Percentiles rank a stretch among this genome's conserved stretches.
Evolutionary conservation across 2,329 filamentous ascomycete species (phyloP).

Genomic region (Aspergillus ruber): DNA sequence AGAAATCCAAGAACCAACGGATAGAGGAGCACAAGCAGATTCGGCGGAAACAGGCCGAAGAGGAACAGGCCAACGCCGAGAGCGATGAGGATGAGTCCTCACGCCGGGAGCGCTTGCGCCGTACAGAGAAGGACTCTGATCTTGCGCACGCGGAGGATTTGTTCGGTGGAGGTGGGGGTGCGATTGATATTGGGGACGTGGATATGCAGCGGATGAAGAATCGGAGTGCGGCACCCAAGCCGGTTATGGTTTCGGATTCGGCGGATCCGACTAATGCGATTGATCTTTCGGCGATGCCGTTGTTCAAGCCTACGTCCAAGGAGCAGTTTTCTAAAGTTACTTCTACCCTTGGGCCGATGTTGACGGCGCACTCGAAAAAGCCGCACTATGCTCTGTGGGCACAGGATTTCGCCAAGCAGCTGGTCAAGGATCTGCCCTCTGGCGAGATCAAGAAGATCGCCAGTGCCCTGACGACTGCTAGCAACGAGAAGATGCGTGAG

Average conservation of each 20-base stretch:
- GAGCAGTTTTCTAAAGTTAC: constrained; percentile 75
- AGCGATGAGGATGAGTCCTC: constrained; percentile 66
- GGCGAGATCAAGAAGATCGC: constrained; percentile 96
- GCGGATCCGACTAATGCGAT: constrained; percentile 71
- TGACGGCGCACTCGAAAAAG: constrained; percentile 73
- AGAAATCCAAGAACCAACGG: constrained; percentile 83
- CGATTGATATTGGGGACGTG: constrained; percentile 60
- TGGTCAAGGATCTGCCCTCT: constrained; percentile 79
- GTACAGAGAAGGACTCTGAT: constrained; percentile 80
- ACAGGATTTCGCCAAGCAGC: constrained; percentile 81
- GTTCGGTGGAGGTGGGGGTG: not conserved
- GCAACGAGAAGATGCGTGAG: constrained; percentile 98
- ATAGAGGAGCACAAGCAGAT: constrained; percentile 71
- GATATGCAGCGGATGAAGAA: constrained; percentile 61
- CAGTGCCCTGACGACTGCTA: constrained; percentile 75
- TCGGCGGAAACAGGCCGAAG: constrained; percentile 53
- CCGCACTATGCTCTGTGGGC: constrained; percentile 84
- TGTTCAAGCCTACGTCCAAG: constrained; percentile 89
- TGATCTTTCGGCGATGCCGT: constrained; percentile 69
- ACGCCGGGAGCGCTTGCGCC: constrained; percentile 66
- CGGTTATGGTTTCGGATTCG: constrained; percentile 59
- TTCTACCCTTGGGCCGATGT: constrained; percentile 69
- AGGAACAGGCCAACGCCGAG: constrained; percentile 52
- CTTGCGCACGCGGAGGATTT: constrained; percentile 85
- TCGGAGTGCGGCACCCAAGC: constrained; percentile 58